These are phyloP conservation scores for Perilla frutescens DNA, from an alignment of 257 asterid genomes.

Conservation along the genomic window DNA sequence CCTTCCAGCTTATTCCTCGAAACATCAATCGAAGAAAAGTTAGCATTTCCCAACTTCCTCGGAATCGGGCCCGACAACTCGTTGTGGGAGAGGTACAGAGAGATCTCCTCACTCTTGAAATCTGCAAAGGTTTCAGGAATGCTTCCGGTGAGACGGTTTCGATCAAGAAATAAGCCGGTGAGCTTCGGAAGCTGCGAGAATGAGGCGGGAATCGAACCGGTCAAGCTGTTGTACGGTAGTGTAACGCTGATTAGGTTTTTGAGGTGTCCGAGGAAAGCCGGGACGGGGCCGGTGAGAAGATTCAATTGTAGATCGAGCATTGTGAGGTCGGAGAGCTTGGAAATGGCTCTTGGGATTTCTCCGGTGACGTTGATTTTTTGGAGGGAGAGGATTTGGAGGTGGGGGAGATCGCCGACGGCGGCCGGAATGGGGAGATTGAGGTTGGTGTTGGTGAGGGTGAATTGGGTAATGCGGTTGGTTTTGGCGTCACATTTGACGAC, in stretches of 20 bases:
- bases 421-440: conserved; percentile 58
- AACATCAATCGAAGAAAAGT: conserved; percentile 41
- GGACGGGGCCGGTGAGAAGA: conserved; percentile 49
- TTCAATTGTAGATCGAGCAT: conserved; percentile 38
- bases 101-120: conserved; percentile 31
- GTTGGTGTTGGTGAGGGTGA: conserved; percentile 40
- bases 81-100: conserved; percentile 50
- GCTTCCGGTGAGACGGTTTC: conserved; percentile 50
- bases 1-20: conserved; percentile 53
- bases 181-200: conserved; percentile 49
- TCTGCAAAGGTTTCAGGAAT: conserved; percentile 54
- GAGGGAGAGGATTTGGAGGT: conserved; percentile 34
- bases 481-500: conserved; percentile 47
- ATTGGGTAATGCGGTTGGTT: conserved; percentile 47
- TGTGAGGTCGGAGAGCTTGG: conserved; percentile 40
- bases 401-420: conserved; percentile 49
- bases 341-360: conserved; percentile 40
- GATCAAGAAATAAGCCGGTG: conserved; percentile 37
- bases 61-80: conserved; percentile 52
- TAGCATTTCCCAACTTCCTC: conserved; percentile 24
- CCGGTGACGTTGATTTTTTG: conserved; percentile 42
- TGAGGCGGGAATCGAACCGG: conserved; percentile 46
- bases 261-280: conserved; percentile 45
- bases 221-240: conserved; percentile 37
- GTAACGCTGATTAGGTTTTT: conserved; percentile 34